Base-by-base conservation (phyloP, 305 asterid species). In the Fraxinus nigra region DNA sequence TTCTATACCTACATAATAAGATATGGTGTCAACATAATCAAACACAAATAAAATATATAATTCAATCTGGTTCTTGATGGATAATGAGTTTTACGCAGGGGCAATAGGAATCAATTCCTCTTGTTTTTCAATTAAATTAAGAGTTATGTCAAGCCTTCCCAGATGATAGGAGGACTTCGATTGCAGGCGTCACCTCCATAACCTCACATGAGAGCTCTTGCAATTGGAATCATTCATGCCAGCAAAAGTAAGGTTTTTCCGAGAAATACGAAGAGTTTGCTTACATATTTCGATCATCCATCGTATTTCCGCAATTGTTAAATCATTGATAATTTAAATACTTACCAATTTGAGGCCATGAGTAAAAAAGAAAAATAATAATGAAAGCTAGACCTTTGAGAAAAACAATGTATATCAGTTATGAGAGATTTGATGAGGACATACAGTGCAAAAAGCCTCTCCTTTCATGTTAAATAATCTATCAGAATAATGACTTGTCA, bases 141-240 rank as follows among this genome's bases (percentile, higher is more conserved):
- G 98, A 83, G 98, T 95, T 85, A 83, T 73, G 63, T 94, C 98
- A 80, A 95, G 94, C 89, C 82, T 91, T 72, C 97, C 99, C 81
- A 89, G 84, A 86, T 91, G 93, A 88, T 86, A 95, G 74, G 89
- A 82, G 80, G 93, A 90, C 90, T 87, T 94, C 26, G 90, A 79
- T 90, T 89, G 94, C 75, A 93, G 88, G 80, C 63, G 82, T 93
- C 96, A 92, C 87, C 98, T 95, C 99, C 99, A 95, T 70, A 87
- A 81, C 78, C 81, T 91, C 77, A 82, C 81, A 72, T 86, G 82
- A 81, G 87, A 85, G 70, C 73, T 84, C 83, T 85, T 83, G 86
- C 86, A 63, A 37, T 83, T 80, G n/a, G 72, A 61, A 83, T 85
- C 86, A 80, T 80, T 84, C 76, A 78, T 61, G 46, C 82, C 77